Evolutionary conservation across 192 early-diverging fungal species (phyloP).

Genomic region (Podochytrium sp.): DNA sequence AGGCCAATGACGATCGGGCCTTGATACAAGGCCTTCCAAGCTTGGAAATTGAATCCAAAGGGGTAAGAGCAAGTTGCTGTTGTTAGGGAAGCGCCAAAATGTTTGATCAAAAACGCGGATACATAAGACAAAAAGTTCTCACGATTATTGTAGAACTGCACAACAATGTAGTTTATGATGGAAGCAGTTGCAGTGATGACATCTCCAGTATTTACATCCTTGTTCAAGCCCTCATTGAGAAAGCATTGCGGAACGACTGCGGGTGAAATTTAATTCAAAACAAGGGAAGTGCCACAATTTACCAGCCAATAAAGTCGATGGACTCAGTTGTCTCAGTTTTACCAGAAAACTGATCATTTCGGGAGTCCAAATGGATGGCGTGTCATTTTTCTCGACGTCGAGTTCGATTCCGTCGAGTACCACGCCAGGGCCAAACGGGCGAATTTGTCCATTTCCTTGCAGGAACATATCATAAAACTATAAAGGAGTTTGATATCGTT

Average conservation of each 20-base stretch:
- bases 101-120: not conserved
- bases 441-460: not conserved
- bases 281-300: not conserved
- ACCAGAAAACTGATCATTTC: conserved; percentile 13
- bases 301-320: not conserved
- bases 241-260: conserved; percentile 11
- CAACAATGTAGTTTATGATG: conserved; percentile 1
- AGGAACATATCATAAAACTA: conserved; percentile 1
- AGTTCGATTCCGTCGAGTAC: conserved; percentile 9
- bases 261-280: not conserved
- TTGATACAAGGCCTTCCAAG: conserved; percentile 3
- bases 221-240: not conserved
- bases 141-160: not conserved
- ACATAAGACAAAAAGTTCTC: not conserved
- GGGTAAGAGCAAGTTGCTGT: conserved; percentile 17
- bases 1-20: conserved; percentile 4
- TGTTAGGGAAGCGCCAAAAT: no score
- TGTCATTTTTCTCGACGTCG: conserved; percentile 10
- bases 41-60: conserved; percentile 13
- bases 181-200: not conserved
- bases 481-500: no score
- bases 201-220: not conserved
- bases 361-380: not conserved
- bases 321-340: not conserved
- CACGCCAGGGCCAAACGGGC: conserved; percentile 3